Evolutionary conservation across 805 yeast species (phyloP), one percentile per base, ranked within the genome.

Genomic region (Candida arabinofermentans): DNA sequence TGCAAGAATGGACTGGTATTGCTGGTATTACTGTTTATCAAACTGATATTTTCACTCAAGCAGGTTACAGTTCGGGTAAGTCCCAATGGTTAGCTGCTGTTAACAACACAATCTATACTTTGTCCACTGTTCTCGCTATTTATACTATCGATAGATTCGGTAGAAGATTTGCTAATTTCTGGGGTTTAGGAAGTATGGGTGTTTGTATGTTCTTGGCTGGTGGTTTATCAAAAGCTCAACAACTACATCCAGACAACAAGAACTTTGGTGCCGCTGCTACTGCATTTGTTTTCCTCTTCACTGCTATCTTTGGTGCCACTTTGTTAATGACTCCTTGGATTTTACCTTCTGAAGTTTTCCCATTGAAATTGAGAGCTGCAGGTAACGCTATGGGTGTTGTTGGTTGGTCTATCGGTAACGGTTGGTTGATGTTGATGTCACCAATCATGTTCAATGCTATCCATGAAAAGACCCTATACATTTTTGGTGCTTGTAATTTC

Each of bases 1-100:
- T 64, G 43, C 69, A 64, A 47, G 66, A 64, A 43, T 63, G 66
- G 65, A 64, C 70, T 39, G 79, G 76, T 46, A 72, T 70, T 49
- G 75, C 71, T 46, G 69, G 73, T 44, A 54, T 55, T 37, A 56
- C 59, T 5, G 59, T 43, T 46, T 55, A 56, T 37, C 56, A 47
- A 69, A 73, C 70, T 39, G 70, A 71, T 38, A 68, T 66, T 50
- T 71, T 65, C 47, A 67, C 50, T 3, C 50, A 47, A 36, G 57
- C 58, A 8, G 57, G 58, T 18, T 49, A 39, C 24, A 34, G 32
- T 29, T 50, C 65, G 24, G 56, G 60, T 24, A 63, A 66, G 36
- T 62, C 67, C 48, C 48, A 61, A 33, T 49, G 51, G 53, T 34
- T 49, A 39, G 50, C 53, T 16, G 51, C 48, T 39, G 23, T 49